These are phyloP conservation scores for Phialocephala sp. DNA, from an alignment of 2,329 filamentous ascomycete species.

Conservation along the genomic window DNA sequence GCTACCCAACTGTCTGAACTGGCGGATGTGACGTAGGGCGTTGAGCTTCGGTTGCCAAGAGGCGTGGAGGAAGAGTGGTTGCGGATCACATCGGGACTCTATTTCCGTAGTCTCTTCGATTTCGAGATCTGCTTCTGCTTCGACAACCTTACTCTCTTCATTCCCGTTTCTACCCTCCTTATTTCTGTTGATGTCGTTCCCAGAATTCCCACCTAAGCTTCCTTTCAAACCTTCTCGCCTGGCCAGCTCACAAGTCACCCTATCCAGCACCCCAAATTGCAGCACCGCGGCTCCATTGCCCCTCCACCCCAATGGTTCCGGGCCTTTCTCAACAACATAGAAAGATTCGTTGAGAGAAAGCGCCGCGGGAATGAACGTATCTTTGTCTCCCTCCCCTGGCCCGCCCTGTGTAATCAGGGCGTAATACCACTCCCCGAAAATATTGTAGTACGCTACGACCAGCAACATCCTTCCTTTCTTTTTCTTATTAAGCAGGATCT, in stretches of 20 bases:
- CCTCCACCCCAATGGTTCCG: conserved; percentile 19
- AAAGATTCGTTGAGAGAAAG: conserved; percentile 46
- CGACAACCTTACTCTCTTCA: neutral
- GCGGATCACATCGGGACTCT: neutral
- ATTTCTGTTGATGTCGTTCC: too few species aligned
- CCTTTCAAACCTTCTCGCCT: neutral
- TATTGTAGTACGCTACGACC: conserved; percentile 56
- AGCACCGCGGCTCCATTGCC: conserved; percentile 24
- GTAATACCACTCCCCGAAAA: conserved; percentile 44
- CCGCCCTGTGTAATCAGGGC: conserved; percentile 47
- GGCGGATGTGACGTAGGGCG: conserved; percentile 22
- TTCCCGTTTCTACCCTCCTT: neutral
- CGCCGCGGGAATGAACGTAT: conserved; percentile 54
- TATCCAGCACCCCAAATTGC: conserved; percentile 25
- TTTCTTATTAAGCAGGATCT: conserved; percentile 51
- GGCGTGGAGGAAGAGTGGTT: conserved; percentile 32
- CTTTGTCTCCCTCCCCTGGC: conserved; percentile 56
- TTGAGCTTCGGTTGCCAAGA: conserved; percentile 33
- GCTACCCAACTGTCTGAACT: conserved; percentile 27
- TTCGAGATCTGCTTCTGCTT: too few species aligned
- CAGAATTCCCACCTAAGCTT: neutral
- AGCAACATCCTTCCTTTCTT: conserved; percentile 49
- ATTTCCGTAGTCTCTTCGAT: too few species aligned
- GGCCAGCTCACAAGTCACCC: conserved; percentile 5
- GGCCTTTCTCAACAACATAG: conserved; percentile 39